Evolutionary conservation across 2,329 filamentous ascomycete species (phyloP).

Genomic region (Phialophora macrospora): DNA sequence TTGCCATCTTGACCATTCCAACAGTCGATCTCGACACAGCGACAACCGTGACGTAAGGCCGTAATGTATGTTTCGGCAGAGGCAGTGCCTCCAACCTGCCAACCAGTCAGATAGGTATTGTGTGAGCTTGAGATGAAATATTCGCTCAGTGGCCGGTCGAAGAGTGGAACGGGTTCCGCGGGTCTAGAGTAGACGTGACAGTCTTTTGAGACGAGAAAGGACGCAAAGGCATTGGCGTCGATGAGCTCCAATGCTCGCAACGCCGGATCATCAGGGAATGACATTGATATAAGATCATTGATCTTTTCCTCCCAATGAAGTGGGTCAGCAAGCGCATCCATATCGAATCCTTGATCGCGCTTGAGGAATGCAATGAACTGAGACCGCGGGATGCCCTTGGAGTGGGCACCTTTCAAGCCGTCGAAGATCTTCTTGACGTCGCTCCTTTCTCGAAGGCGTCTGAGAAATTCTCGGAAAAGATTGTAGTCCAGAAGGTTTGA

Average conservation of each 20-base stretch:
- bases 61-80: conserved; percentile 95
- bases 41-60: conserved; percentile 83
- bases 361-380: conserved; percentile 79
- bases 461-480: conserved; percentile 84
- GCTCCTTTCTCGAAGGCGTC: conserved; percentile 78
- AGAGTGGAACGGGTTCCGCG: conserved; percentile 63
- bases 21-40: conserved; percentile 96
- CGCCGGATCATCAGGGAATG: conserved; percentile 25
- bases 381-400: conserved; percentile 67
- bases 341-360: conserved; percentile 74
- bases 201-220: conserved; percentile 74
- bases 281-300: conserved; percentile 30
- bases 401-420: conserved; percentile 61
- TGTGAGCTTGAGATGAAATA: conserved; percentile 99
- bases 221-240: conserved; percentile 77
- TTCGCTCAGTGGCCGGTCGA: conserved; percentile 88
- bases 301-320: conserved; percentile 34
- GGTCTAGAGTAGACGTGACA: conserved; percentile 68
- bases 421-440: conserved; percentile 79
- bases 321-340: conserved; percentile 61
- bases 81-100: conserved; percentile 86
- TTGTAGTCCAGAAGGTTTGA: conserved; percentile 73
- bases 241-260: conserved; percentile 53
- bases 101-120: conserved; percentile 93
- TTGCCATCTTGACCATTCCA: conserved; percentile 91